Base-by-base conservation (phyloP, 2,329 filamentous ascomycete genomes). In the Aspergillus intermedius region DNA sequence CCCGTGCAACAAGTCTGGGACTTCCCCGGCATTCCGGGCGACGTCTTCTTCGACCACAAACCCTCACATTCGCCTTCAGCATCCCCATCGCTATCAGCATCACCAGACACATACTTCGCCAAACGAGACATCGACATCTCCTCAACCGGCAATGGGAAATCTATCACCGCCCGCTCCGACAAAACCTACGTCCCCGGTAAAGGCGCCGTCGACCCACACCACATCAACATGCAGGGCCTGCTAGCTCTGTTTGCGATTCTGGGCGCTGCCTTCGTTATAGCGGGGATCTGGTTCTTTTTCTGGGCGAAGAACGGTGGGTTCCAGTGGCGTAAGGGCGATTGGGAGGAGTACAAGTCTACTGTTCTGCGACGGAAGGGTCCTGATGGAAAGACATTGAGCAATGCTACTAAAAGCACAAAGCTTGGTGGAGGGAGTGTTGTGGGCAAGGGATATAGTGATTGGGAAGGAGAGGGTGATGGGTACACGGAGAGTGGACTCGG, bases 331-430 rank as follows among this genome's bases (percentile, higher is more conserved):
- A 75, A 94, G 54, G 77, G 82, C 32, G 93, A 98, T 70, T 98
- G 93, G 91, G 91, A 97, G 5, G 93, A 98, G 63, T 98, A 98
- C 81, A 97, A 97, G 68, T 86, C 87, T 1, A 96, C 91, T 0
- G 93, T 98, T 2, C 72, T 98, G 42, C 81, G 93, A 39, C 86
- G 91, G 46, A 90, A 86, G 62, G 91, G 90, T 0, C 89, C 91
- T 4, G 91, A 96, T 70, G 91, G 91, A 37, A 91, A 86, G 41
- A 83, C 91, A 1, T 76, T 96, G 4, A 87, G 83, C 48, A 88
- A 88, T 47, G 91, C 87, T 0, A 95, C 90, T 1, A 82, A 83
- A 60, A 85, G 82, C 60, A 96, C 91, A 1, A 79, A 86, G 54
- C 79, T 96, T 0, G 91, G 91, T n/a, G 90, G 89, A 44, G 89